Conservation (phyloP, 176 grass and related monocot genomes). For the bread wheat (Triticum aestivum) region DNA sequence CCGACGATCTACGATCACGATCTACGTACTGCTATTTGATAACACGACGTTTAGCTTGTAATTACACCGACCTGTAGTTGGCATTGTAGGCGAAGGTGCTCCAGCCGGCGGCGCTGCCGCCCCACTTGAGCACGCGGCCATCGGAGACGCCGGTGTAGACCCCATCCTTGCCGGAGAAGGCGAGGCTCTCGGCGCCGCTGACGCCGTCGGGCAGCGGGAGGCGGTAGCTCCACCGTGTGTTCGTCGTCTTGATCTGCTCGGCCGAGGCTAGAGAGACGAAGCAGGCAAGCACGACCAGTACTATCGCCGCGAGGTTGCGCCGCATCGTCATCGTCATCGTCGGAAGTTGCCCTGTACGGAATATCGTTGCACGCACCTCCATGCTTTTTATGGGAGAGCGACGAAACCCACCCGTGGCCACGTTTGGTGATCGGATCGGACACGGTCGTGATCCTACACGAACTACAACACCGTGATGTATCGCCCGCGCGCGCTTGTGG, state of each 20-base stretch:
- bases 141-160: constrained; percentile 58
- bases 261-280: not conserved
- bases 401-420: not conserved
- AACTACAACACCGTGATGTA: not conserved
- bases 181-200: constrained; percentile 55
- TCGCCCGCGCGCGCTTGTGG: too few species aligned
- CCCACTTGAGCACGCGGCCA: constrained; percentile 53
- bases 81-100: constrained; percentile 40
- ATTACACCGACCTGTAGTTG: not conserved
- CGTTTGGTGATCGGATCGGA: not conserved
- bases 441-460: not conserved
- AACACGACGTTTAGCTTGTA: not conserved
- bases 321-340: not conserved
- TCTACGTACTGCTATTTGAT: not conserved
- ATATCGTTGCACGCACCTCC: not conserved
- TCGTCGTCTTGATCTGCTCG: constrained; percentile 15
- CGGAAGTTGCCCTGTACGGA: not conserved
- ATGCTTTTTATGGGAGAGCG: not conserved
- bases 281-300: not conserved
- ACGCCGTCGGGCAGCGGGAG: not conserved
- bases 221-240: not conserved
- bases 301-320: not conserved
- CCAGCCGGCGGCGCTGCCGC: constrained; percentile 33
- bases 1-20: not conserved
- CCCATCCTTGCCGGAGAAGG: constrained; percentile 20